These are phyloP conservation scores for Kazachstania bromeliacearum DNA, from an alignment of 805 yeast species.

Conservation along the genomic window DNA sequence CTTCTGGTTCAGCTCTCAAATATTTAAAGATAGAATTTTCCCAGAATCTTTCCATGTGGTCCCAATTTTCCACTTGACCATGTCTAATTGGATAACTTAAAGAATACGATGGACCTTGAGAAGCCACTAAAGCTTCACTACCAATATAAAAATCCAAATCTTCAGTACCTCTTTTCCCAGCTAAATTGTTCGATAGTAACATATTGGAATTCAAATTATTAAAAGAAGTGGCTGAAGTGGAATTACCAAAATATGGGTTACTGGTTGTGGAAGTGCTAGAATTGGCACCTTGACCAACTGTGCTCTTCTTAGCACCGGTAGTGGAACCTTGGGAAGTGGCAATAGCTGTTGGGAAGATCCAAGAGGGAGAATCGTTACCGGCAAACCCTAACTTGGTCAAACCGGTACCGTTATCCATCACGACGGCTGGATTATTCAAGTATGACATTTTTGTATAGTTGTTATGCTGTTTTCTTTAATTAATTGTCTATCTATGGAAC, in stretches of 20 bases:
- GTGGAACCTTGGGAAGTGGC: slow-evolving; percentile 46
- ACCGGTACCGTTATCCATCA: slow-evolving; percentile 98
- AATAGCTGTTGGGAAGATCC: slow-evolving; percentile 94
- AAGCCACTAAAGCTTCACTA: slow-evolving; percentile 84
- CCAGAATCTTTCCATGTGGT: slow-evolving; percentile 99
- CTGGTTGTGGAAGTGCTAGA: slow-evolving; percentile 13
- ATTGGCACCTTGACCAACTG: slow-evolving; percentile 31
- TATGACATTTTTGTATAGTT: slow-evolving; percentile 40
- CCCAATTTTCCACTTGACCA: slow-evolving; percentile 99
- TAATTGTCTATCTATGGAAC: neutral
- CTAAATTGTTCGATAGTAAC: slow-evolving; percentile 33
- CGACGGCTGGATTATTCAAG: slow-evolving; percentile 82
- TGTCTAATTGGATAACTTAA: slow-evolving; percentile 89
- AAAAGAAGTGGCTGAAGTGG: slow-evolving; percentile 31
- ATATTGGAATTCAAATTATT: slow-evolving; percentile 19
- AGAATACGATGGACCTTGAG: slow-evolving; percentile 85
- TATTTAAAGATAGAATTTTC: slow-evolving; percentile 94
- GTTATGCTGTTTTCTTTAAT: too few relatives aligned
- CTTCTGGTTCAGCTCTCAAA: slow-evolving; percentile 96
- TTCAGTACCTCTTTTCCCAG: slow-evolving; percentile 79
- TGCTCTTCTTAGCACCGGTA: slow-evolving; percentile 30
- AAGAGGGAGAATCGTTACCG: slow-evolving; percentile 96
- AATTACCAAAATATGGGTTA: slow-evolving; percentile 27
- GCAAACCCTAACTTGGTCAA: slow-evolving; percentile 96
- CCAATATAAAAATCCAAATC: slow-evolving; percentile 93